A percentile compares a stretch with the other conserved stretches of the same genome.
Evolutionary conservation across 164 flowering plant species (phyloP).

Genomic region (Buxus sempervirens): DNA sequence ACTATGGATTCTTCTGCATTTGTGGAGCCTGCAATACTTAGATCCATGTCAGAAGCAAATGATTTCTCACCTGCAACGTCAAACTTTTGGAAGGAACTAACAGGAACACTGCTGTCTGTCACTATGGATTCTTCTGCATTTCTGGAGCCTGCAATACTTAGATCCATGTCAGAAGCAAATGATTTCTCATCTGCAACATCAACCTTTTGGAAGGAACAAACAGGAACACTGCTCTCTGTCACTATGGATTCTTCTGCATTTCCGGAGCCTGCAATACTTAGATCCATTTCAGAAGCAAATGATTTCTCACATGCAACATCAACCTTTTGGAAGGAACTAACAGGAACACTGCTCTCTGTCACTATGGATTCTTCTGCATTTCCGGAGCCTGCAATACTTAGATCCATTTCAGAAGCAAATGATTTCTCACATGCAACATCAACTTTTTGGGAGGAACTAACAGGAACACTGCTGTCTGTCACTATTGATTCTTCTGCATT

Average conservation of each 20-base stretch:
- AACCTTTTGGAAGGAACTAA: not conserved
- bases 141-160: constrained; percentile 8
- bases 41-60: not conserved
- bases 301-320: constrained; percentile 8
- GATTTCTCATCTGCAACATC: constrained; percentile 7
- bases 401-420: too few species aligned
- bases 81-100: too few species aligned
- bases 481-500: too few species aligned
- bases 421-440: too few species aligned
- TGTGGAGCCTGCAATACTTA: not conserved
- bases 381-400: too few species aligned
- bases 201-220: not conserved
- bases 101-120: not conserved
- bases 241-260: not conserved
- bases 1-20: too few species aligned
- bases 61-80: too few species aligned
- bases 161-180: constrained; percentile 9
- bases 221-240: constrained; percentile 1
- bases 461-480: too few species aligned
- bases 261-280: constrained; percentile 10
- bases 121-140: not conserved
- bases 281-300: constrained; percentile 9
- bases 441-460: too few species aligned
- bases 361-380: too few species aligned
- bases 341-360: too few species aligned